Conservation (phyloP, 1,284 basidiomycete genomes). For the Calocybe gambosa region DNA sequence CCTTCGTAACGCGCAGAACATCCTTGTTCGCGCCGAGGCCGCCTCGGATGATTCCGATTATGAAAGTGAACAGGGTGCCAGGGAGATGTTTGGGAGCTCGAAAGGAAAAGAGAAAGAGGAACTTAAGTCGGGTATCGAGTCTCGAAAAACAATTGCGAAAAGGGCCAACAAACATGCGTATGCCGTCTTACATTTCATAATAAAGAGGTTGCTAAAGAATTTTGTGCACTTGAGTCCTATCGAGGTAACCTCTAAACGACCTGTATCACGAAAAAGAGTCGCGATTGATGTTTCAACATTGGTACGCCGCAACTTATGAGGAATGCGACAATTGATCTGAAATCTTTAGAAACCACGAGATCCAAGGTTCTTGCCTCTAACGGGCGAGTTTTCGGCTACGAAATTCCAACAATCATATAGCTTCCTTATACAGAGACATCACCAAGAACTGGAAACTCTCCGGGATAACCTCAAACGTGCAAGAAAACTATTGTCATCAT, state of each 20-base stretch:
- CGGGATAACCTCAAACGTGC: conserved; percentile 65
- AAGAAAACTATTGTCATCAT: conserved; percentile 57
- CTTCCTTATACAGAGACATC: conserved; percentile 72
- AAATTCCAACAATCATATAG: conserved; percentile 74
- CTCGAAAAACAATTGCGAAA: conserved; percentile 46
- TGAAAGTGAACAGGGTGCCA: conserved; percentile 20
- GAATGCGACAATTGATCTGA: conserved; percentile 1
- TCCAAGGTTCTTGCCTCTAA: conserved; percentile 80
- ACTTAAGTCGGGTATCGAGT: conserved; percentile 33
- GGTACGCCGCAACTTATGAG: conserved; percentile 37
- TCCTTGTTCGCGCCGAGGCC: conserved; percentile 37
- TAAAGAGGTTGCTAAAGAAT: neutral
- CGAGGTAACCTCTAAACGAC: conserved; percentile 82
- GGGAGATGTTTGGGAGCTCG: conserved; percentile 2
- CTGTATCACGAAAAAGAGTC: conserved; percentile 73
- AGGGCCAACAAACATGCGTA: conserved; percentile 87
- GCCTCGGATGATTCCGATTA: conserved; percentile 28
- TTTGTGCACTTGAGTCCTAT: conserved; percentile 50
- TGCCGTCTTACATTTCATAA: conserved; percentile 27
- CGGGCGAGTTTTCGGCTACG: conserved; percentile 65
- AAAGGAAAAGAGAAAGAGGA: conserved; percentile 28
- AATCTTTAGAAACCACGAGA: conserved; percentile 68
- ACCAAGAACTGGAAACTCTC: conserved; percentile 62
- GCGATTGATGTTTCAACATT: conserved; percentile 68
- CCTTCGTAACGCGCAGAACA: conserved; percentile 57